Evolutionary conservation across 345 rosid genomes (phyloP), one percentile per base, ranked within the genome.

Genomic region (Brassica nigra): DNA sequence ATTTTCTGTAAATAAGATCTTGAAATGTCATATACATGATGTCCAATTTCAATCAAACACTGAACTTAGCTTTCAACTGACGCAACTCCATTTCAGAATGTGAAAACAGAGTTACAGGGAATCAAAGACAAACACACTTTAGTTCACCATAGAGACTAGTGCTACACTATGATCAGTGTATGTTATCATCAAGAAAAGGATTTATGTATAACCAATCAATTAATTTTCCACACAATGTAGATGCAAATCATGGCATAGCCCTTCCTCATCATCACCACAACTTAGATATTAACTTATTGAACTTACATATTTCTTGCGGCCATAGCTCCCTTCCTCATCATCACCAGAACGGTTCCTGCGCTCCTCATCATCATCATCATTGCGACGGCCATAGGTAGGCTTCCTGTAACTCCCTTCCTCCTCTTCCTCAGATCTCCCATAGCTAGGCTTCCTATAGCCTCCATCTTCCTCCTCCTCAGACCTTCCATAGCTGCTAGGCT

Each of bases 301-400:
- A 81, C 90, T 89, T 66, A 95, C 99, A 84, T 95, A 83, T 86
- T 91, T 91, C 89, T 91, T 92, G 86, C 97, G 94, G 64, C 94
- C 92, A 78, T 87, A 85, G 83, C 87, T 77, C 75, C 59, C 74
- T 76, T 87, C 90, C 70, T 88, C 89, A n/a, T 81, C 93, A 72
- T 86, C 87, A 66, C 89, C 87, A 30, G 83, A 81, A 79, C 86
- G 78, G 73, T 80, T 69, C 78, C 77, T 77, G 31, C 78, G 84
- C 80, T 79, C 83, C 42, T 66, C 86, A 27, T 87, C 91, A 36
- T 88, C 89, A 18, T 86, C 93, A 58, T 86, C 91, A 84, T 82
- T 81, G 36, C 79, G 86, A 86, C 77, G 85, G 62, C 84, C 90
- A 76, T 85, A 85, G 11, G 83, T 67, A 1, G 84, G 83, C 39